Base-by-base conservation (phyloP, 2,329 filamentous ascomycete species). In the Cordyceps sp. region DNA sequence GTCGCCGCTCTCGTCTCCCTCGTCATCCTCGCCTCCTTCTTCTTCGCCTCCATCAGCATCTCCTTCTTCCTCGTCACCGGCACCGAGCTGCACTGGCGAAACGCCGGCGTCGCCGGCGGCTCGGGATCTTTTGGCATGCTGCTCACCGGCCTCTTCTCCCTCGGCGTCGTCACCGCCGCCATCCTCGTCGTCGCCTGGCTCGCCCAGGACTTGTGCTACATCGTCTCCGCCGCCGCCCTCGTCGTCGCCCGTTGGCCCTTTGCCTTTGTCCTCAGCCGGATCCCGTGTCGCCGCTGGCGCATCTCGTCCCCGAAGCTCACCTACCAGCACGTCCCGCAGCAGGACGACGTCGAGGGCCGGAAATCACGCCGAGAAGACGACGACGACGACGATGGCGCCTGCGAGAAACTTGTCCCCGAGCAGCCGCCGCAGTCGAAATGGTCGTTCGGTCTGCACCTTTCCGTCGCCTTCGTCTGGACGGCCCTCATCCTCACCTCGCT, bases 51-150 rank as follows among this genome's bases (percentile, higher is more conserved):
- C 12, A 15, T 26, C n/a, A 26, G 25, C 25, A 26, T 26, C n/a
- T n/a, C n/a, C n/a, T n/a, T n/a, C n/a, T n/a, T n/a, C n/a, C n/a
- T n/a, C 8, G 44, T 52, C 9, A 42, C 44, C 6, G 43, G 43
- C 13, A 42, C 45, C 1, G 46, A 49, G 30, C 43, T 49, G 14
- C 45, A 47, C 25, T 49, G 46, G 46, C 42, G 45, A 12, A 48
- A 48, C 29, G 40, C 45, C 14, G 43, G 37, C 4, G 33, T 49
- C 26, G 46, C 45, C 1, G 30, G 38, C 5, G 45, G 47, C 27
- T 37, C 45, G 6, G 37, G 39, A 13, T 45, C 42, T 3, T 44
- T 44, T 16, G 37, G 36, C 10, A 36, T 49, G 28, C 40, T 49
- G 6, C 33, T 48, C 6, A 42, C 46, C 8, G 46, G 46, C 10